These are phyloP conservation scores for Aspergillus candidus DNA, from an alignment of 2,329 filamentous ascomycete species.

Conservation along the genomic window DNA sequence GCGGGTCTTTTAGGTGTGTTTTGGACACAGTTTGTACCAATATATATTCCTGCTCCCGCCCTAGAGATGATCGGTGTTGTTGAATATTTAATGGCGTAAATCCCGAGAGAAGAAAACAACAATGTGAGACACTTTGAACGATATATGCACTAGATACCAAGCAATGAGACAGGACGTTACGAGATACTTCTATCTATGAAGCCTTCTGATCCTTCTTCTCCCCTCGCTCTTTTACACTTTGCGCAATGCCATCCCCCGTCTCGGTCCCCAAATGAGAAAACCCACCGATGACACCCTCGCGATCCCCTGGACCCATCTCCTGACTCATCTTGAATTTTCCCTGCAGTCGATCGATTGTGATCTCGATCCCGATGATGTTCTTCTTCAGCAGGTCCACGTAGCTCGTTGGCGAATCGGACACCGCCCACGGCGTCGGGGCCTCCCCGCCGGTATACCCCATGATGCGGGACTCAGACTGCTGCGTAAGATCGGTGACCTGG, in stretches of 20 bases:
- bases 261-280: constrained; percentile 45
- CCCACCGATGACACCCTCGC: constrained; percentile 52
- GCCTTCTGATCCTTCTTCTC: constrained; percentile 14
- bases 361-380: constrained; percentile 56
- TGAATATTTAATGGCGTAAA: too few relatives aligned
- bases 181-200: not conserved
- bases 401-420: constrained; percentile 52
- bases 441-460: constrained; percentile 50
- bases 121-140: too few relatives aligned
- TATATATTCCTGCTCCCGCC: too few relatives aligned
- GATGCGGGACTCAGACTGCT: constrained; percentile 46
- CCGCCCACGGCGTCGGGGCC: constrained; percentile 53
- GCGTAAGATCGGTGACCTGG: constrained; percentile 51
- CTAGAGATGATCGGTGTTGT: too few relatives aligned
- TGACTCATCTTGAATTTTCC: constrained; percentile 66
- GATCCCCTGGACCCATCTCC: constrained; percentile 49
- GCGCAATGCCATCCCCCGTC: constrained; percentile 29
- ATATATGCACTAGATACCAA: too few relatives aligned
- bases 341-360: constrained; percentile 49
- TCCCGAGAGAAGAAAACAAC: too few relatives aligned
- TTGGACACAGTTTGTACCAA: too few relatives aligned
- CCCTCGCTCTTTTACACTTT: constrained; percentile 29
- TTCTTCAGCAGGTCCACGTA: constrained; percentile 56
- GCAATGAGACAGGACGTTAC: too few relatives aligned
- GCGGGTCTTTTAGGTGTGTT: too few relatives aligned